These are phyloP conservation scores for Coleophoma eucalyptorum DNA, from an alignment of 2,329 filamentous ascomycete genomes.

Conservation along the genomic window DNA sequence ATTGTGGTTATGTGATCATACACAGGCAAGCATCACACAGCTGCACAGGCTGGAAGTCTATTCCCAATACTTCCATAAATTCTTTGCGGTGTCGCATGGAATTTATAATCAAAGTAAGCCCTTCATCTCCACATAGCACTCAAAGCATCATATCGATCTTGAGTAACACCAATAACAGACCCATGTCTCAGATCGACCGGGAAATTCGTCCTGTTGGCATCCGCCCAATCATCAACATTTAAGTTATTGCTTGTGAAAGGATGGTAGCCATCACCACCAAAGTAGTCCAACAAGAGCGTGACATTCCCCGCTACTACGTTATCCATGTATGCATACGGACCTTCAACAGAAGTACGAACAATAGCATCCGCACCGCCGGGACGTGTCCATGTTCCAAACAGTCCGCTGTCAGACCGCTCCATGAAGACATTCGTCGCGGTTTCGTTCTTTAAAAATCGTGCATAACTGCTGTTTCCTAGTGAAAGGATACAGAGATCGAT, in stretches of 20 bases:
- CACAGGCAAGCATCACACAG: no score
- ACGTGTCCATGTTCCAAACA: conserved; percentile 49
- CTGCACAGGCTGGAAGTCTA: no score
- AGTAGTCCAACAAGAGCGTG: conserved; percentile 47
- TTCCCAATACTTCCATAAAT: no score
- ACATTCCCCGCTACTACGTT: conserved; percentile 34
- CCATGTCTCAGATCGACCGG: conserved; percentile 48
- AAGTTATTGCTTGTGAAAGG: conserved; percentile 44
- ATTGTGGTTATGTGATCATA: no score
- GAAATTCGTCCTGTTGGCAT: conserved; percentile 36
- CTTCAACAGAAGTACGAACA: conserved; percentile 39
- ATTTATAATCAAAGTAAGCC: no score
- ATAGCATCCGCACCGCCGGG: conserved; percentile 38
- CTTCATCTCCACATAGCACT: conserved; percentile 29
- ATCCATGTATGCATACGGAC: conserved; percentile 40
- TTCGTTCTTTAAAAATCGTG: conserved; percentile 54
- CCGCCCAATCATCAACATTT: conserved; percentile 41
- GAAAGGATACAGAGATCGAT: conserved; percentile 55
- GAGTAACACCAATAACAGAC: conserved; percentile 43
- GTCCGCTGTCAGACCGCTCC: conserved; percentile 41
- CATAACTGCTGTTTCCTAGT: conserved; percentile 37
- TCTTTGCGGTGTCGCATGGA: no score
- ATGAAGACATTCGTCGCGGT: conserved; percentile 46
- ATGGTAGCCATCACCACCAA: conserved; percentile 42
- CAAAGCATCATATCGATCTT: conserved; percentile 38